phyloP scores from a whole-genome alignment of 768 basidiomycete species.

The Phaeotremella skinneri region DNA sequence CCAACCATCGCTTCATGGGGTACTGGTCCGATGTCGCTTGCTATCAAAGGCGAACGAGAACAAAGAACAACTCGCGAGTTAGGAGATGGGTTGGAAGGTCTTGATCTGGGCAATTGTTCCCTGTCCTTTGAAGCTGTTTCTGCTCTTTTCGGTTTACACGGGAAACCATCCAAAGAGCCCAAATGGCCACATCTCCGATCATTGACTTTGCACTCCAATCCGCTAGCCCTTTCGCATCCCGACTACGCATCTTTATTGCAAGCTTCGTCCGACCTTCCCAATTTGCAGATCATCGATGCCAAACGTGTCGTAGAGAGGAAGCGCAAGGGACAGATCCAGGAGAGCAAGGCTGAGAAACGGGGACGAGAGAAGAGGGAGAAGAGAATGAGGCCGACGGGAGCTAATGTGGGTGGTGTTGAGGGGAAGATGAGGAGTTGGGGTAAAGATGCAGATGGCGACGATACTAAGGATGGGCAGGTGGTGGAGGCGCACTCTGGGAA shows the following conservation, averaged over 20 bases:
- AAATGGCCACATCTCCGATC: conserved; percentile 35
- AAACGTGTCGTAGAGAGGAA: conserved; percentile 44
- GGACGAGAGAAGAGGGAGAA: conserved; percentile 28
- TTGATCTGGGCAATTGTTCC: conserved; percentile 44
- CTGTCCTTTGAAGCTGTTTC: conserved; percentile 22
- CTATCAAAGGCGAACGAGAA: conserved; percentile 10
- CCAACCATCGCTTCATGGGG: conserved; percentile 35
- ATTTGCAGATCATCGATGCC: conserved; percentile 44
- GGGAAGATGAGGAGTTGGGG: conserved; percentile 38
- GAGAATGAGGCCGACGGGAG: conserved; percentile 37
- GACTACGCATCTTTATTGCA: conserved; percentile 32
- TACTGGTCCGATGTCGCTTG: conserved; percentile 29
- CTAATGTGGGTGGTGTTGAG: conserved; percentile 25
- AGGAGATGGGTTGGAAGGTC: conserved; percentile 41
- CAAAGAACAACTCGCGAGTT: conserved; percentile 3
- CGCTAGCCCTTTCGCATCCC: conserved; percentile 25
- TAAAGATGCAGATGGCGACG: background rate
- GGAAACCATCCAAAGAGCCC: background rate
- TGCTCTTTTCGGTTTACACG: conserved; percentile 14
- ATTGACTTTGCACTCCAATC: conserved; percentile 39
- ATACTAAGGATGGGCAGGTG: conserved; percentile 8
- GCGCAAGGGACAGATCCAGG: conserved; percentile 33
- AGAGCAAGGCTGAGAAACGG: conserved; percentile 26
- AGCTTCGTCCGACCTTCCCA: conserved; percentile 22
- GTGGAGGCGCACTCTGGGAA: background rate